A percentile compares a stretch with the other conserved stretches of the same genome.
Conservation (phyloP, 1,284 basidiomycete species). For the Leccinum holopus region DNA sequence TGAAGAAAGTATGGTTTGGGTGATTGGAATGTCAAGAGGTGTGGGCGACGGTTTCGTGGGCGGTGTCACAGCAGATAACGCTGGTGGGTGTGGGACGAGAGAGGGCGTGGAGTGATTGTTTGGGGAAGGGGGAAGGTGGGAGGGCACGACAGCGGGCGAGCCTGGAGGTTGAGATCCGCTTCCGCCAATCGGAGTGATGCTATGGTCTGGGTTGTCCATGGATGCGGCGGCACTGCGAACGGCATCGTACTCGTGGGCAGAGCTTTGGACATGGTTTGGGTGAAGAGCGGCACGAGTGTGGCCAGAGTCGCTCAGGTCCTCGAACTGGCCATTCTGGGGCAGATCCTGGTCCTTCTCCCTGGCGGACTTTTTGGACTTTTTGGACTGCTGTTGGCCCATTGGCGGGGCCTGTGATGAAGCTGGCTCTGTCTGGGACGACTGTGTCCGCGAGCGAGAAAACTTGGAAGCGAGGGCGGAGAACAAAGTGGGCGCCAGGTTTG, state of each 20-base stretch:
- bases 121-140: constrained; percentile 34
- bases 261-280: constrained; percentile 36
- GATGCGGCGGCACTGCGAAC: constrained; percentile 49
- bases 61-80: constrained; percentile 37
- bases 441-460: constrained; percentile 64
- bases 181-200: constrained; percentile 32
- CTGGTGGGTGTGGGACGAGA: constrained; percentile 27
- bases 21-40: constrained; percentile 74
- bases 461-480: constrained; percentile 71
- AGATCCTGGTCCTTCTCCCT: constrained; percentile 60
- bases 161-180: constrained; percentile 29
- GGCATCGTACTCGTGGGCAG: constrained; percentile 35
- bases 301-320: background rate
- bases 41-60: constrained; percentile 39
- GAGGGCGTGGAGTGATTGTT: constrained; percentile 32
- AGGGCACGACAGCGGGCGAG: constrained; percentile 22
- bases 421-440: constrained; percentile 56
- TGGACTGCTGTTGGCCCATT: constrained; percentile 81
- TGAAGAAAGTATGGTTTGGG: constrained; percentile 73
- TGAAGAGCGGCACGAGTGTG: constrained; percentile 45
- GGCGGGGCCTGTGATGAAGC: constrained; percentile 40
- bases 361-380: constrained; percentile 66
- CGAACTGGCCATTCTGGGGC: constrained; percentile 32
- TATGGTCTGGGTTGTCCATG: constrained; percentile 44
- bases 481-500: constrained; percentile 77